These are phyloP conservation scores for Colletotrichum navitas DNA, from an alignment of 2,329 filamentous ascomycete species.

Conservation along the genomic window DNA sequence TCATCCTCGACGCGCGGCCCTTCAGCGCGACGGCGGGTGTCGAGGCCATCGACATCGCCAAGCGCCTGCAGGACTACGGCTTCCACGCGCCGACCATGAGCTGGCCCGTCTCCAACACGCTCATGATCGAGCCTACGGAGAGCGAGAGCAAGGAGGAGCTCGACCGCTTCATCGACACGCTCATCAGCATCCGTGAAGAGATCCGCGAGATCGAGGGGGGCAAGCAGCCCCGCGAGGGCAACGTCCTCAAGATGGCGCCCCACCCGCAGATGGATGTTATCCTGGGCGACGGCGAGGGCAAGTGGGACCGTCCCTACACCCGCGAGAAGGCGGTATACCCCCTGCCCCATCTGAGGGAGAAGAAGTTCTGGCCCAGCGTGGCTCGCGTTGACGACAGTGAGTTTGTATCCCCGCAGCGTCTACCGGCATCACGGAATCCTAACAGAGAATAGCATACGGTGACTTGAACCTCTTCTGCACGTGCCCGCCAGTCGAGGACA, in stretches of 20 bases:
- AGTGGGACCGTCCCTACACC: slow-evolving; percentile 87
- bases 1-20: slow-evolving; percentile 89
- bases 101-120: slow-evolving; percentile 93
- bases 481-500: slow-evolving; percentile 84
- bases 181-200: slow-evolving; percentile 88
- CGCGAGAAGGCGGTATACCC: slow-evolving; percentile 91
- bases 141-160: slow-evolving; percentile 93
- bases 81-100: slow-evolving; percentile 99
- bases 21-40: slow-evolving; percentile 88
- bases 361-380: slow-evolving; percentile 97
- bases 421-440: slow-evolving; percentile 22
- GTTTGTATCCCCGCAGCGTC: slow-evolving; percentile 51
- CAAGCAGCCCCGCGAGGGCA: slow-evolving; percentile 77
- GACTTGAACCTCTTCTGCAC: slow-evolving; percentile 96
- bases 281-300: slow-evolving; percentile 61
- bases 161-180: slow-evolving; percentile 90
- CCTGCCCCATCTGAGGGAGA: slow-evolving; percentile 83
- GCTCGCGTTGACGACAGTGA: slow-evolving; percentile 89
- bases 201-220: slow-evolving; percentile 88
- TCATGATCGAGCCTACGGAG: slow-evolving; percentile 99
- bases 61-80: slow-evolving; percentile 95
- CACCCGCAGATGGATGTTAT: slow-evolving; percentile 88
- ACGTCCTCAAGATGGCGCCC: slow-evolving; percentile 90
- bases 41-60: slow-evolving; percentile 95
- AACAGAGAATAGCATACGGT: slow-evolving; percentile 76